Evolutionary conservation across 768 basidiomycete species (phyloP), one percentile per base, ranked within the genome.

Genomic region (Lentinula raphanica): DNA sequence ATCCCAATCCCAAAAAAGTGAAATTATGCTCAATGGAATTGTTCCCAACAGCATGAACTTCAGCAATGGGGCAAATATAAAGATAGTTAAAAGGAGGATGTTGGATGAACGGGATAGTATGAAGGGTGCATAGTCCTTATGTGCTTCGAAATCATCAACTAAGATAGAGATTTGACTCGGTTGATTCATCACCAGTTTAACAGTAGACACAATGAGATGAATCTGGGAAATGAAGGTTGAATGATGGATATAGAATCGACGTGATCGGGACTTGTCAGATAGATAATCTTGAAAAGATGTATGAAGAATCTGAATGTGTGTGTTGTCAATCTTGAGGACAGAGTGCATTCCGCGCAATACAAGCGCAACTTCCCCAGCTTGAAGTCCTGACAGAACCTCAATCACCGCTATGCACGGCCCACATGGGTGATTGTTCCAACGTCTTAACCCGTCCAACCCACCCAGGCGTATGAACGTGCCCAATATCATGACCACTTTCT

Each of bases 1-100:
- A 76, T 91, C 90, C 89, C 89, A 92, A 64, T 82, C 65, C 19
- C 82, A 66, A 63, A 81, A 76, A 71, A 90, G 83, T 23, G 90
- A 76, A 8, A 85, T 58, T 38, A 84, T 71, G 62, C 84, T 83
- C 62, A 95, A 73, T 29, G 94, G 94, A 9, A 94, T 82, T 60
- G 90, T 88, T 28, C 5, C 25, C 4, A 48, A 48, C 8, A 48
- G 27, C 29, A 48, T 4, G 23, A 28, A 15, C 27, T 27, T 48
- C 25, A 48, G n/a, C 25, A 48, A 13, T 13, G 46, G 46, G 27
- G 27, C 19, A 28, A 48, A 48, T 17, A 19, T n/a, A 5, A 48
- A 48, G 9, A 48, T 28, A 19, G 5, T 15, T 28, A 48, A 19
- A 15, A 48, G 15, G 17, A 48, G 46, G n/a, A 28, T 28, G 23